These are phyloP conservation scores for Colletotrichum spaethianum DNA, from an alignment of 2,329 filamentous ascomycete species.

Conservation along the genomic window DNA sequence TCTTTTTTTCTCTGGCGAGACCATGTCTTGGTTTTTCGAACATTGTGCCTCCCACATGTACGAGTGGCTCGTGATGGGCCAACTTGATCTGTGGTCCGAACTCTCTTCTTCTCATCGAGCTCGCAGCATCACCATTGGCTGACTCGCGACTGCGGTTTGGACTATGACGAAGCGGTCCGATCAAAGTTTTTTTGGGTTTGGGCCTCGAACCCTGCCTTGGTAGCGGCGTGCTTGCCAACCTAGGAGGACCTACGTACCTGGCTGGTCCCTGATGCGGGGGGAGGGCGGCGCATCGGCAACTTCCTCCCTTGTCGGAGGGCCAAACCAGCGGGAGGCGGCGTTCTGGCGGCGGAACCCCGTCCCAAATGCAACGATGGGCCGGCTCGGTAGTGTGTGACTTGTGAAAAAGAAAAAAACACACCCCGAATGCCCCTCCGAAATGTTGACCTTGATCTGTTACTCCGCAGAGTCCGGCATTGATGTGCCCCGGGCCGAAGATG, in stretches of 20 bases:
- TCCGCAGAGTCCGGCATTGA: no score
- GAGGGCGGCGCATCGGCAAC: neutral
- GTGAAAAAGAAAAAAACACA: no score
- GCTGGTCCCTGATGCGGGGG: neutral
- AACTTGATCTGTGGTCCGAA: neutral
- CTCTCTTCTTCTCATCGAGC: neutral
- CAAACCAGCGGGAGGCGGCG: neutral
- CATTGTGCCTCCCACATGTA: neutral
- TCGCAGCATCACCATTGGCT: neutral
- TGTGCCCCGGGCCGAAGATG: neutral
- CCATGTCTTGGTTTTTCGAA: neutral
- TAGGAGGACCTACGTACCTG: neutral
- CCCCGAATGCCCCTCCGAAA: neutral
- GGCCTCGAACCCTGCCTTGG: neutral
- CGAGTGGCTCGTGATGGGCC: neutral
- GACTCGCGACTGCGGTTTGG: neutral
- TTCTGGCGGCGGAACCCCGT: slow-evolving; percentile 11
- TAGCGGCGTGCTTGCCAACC: neutral
- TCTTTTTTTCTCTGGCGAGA: neutral
- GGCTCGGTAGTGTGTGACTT: no score
- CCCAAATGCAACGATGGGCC: neutral
- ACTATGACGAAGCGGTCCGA: neutral
- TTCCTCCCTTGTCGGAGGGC: neutral
- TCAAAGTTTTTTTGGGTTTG: neutral
- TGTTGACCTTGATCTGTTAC: neutral